A percentile compares a stretch with the other conserved stretches of the same genome.
Evolutionary conservation across 192 early-diverging fungal species (phyloP).

Genomic region (Backusella westeae): DNA sequence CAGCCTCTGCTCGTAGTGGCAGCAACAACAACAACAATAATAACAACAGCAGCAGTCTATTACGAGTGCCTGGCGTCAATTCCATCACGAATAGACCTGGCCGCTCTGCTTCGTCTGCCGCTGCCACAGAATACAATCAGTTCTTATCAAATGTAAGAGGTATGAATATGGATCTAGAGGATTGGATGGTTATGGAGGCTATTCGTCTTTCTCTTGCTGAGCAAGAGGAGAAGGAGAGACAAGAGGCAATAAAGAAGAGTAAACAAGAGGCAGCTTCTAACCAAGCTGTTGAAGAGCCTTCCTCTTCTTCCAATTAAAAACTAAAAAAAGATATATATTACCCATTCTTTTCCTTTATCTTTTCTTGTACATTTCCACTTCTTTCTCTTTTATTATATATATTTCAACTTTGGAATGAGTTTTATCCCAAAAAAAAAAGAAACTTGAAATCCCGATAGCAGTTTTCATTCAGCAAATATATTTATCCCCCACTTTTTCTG

Average conservation of each 20-base stretch:
- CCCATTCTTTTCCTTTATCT: background rate
- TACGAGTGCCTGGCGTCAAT: slow-evolving; percentile 16
- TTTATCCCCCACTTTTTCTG: background rate
- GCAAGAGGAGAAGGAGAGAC: slow-evolving; percentile 47
- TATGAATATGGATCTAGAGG: slow-evolving; percentile 85
- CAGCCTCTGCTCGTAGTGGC: slow-evolving; percentile 9
- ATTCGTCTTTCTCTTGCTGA: slow-evolving; percentile 75
- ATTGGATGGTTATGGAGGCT: slow-evolving; percentile 91
- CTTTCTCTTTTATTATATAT: background rate
- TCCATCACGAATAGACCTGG: slow-evolving; percentile 27
- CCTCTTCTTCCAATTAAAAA: background rate
- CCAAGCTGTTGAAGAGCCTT: background rate
- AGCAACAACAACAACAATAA: background rate
- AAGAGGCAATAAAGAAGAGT: slow-evolving; percentile 26
- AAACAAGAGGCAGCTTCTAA: background rate
- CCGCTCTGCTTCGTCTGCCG: slow-evolving; percentile 37
- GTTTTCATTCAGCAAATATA: background rate
- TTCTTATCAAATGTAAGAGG: slow-evolving; percentile 67
- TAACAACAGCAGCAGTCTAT: background rate
- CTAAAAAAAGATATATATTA: background rate
- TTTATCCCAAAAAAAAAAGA: too few relatives aligned
- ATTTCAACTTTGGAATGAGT: background rate
- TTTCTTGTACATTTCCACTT: background rate
- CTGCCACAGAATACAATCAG: slow-evolving; percentile 53
- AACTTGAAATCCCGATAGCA: background rate